Percentiles rank a stretch among this genome's conserved stretches.
Conservation (phyloP, 768 basidiomycete genomes). For the Boletus pseudopeckii region DNA sequence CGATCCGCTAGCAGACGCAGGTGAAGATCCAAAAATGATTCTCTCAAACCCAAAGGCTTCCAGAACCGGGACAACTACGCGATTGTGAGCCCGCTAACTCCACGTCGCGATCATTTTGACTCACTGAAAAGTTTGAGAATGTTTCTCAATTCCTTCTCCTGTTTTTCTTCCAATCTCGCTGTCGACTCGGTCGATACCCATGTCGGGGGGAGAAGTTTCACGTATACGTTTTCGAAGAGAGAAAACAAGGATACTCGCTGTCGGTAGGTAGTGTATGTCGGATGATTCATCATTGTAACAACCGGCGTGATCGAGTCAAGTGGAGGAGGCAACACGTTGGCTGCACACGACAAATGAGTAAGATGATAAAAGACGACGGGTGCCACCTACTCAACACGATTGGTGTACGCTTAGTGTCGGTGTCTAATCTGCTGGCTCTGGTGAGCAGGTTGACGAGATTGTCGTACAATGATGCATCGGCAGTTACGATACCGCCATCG, state of each 20-base stretch:
- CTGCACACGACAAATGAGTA: conserved; percentile 36
- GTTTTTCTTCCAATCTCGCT: conserved; percentile 33
- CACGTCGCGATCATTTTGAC: conserved; percentile 28
- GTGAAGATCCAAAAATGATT: conserved; percentile 79
- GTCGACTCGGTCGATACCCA: conserved; percentile 59
- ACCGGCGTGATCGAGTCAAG: conserved; percentile 68
- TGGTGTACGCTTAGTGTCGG: conserved; percentile 40
- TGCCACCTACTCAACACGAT: conserved; percentile 59
- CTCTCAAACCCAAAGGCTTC: conserved; percentile 85
- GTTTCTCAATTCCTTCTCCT: conserved; percentile 43
- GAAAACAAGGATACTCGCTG: conserved; percentile 69
- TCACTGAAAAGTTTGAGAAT: conserved; percentile 83
- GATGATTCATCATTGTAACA: conserved; percentile 76
- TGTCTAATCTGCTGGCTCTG: conserved; percentile 45
- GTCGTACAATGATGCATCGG: conserved; percentile 54
- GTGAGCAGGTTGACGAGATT: conserved; percentile 67
- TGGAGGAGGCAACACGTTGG: conserved; percentile 78
- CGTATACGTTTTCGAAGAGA: conserved; percentile 63
- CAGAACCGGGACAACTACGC: conserved; percentile 70
- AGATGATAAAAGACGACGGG: background rate
- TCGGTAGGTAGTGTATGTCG: conserved; percentile 70
- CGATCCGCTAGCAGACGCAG: conserved; percentile 48
- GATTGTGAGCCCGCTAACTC: background rate
- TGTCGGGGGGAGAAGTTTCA: conserved; percentile 74
- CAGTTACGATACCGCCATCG: conserved; percentile 44